These are phyloP conservation scores for Drechslerella coelobrocha DNA, from an alignment of 2,329 filamentous ascomycete species.

Conservation along the genomic window DNA sequence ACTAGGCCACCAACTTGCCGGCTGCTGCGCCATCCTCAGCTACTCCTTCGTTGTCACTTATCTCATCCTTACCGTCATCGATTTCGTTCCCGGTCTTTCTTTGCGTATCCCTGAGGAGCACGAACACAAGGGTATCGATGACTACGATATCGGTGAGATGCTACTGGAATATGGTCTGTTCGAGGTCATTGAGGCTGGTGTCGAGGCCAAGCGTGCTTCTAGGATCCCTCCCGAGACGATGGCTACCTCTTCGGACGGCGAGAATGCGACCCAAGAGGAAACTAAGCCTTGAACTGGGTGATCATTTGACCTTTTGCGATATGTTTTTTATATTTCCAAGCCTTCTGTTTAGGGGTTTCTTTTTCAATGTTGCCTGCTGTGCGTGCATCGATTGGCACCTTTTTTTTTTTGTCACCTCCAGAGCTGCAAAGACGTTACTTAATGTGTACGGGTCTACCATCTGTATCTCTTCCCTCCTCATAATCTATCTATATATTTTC, in stretches of 20 bases:
- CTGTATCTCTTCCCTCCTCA: slow-evolving; percentile 18
- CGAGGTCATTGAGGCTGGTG: slow-evolving; percentile 46
- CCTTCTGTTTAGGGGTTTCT: slow-evolving; percentile 17
- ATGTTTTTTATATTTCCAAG: slow-evolving; percentile 5
- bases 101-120: slow-evolving; percentile 65
- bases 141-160: slow-evolving; percentile 59
- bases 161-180: slow-evolving; percentile 49
- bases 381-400: neutral
- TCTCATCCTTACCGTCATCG: slow-evolving; percentile 65
- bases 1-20: slow-evolving; percentile 66
- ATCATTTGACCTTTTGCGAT: slow-evolving; percentile 14
- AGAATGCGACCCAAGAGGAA: slow-evolving; percentile 34
- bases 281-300: slow-evolving; percentile 25
- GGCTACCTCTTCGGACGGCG: slow-evolving; percentile 38
- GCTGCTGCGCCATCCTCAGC: slow-evolving; percentile 64
- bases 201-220: slow-evolving; percentile 33
- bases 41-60: slow-evolving; percentile 66
- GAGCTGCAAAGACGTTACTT: no score
- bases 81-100: slow-evolving; percentile 66
- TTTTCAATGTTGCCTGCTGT: slow-evolving; percentile 14
- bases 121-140: slow-evolving; percentile 65
- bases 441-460: slow-evolving; percentile 22
- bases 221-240: slow-evolving; percentile 24
- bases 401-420: slow-evolving; percentile 2
- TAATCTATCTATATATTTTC: slow-evolving; percentile 12